Evolutionary conservation across 148 eudicot genomes (phyloP).

Genomic region (Oxyria digyna): DNA sequence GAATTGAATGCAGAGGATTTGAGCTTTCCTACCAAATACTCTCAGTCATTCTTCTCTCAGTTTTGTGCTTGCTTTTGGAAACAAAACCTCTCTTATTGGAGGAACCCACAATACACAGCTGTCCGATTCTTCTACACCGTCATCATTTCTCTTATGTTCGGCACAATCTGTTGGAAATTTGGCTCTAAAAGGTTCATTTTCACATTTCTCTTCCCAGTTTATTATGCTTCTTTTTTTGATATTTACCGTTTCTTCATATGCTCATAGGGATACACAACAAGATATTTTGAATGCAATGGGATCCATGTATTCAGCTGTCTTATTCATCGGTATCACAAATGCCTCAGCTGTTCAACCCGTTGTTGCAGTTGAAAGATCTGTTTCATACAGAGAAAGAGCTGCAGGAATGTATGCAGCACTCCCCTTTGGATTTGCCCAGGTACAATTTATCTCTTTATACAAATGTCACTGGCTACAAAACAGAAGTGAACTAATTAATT

Average conservation of each 20-base stretch:
- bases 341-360: conserved; percentile 86
- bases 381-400: conserved; percentile 80
- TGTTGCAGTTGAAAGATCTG: conserved; percentile 63
- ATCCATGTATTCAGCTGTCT: conserved; percentile 85
- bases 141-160: conserved; percentile 69
- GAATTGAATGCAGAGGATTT: conserved; percentile 28
- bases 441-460: background rate
- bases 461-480: background rate
- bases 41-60: conserved; percentile 44
- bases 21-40: conserved; percentile 50
- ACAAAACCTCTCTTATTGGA: conserved; percentile 66
- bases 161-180: conserved; percentile 72
- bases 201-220: background rate
- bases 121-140: conserved; percentile 73
- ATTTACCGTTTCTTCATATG: background rate
- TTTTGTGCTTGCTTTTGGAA: conserved; percentile 62
- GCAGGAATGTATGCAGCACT: conserved; percentile 93
- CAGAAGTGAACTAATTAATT: no score
- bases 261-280: conserved; percentile 60
- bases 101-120: conserved; percentile 75
- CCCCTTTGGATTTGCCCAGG: conserved; percentile 87
- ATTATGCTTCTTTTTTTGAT: background rate
- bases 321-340: conserved; percentile 84
- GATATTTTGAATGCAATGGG: conserved; percentile 93
- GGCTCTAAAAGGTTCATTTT: conserved; percentile 54